Percentiles rank a stretch among this genome's conserved stretches.
Evolutionary conservation across 2,329 filamentous ascomycete genomes (phyloP).

Genomic region (Monosporascus sp.): DNA sequence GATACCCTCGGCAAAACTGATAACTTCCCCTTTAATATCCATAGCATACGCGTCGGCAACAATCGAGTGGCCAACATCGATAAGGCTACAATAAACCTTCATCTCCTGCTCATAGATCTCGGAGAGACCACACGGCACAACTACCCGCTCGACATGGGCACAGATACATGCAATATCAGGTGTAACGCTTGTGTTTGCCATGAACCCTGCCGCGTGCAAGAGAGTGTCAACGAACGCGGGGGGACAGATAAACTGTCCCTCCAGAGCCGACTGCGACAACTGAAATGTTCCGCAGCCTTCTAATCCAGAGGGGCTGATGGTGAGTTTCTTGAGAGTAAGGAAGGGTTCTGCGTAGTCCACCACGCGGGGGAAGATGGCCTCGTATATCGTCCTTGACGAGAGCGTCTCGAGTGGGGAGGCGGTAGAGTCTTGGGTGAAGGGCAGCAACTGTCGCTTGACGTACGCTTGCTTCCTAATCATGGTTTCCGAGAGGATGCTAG

Average conservation of each 20-base stretch:
- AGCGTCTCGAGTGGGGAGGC: conserved; percentile 12
- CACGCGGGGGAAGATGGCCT: conserved; percentile 26
- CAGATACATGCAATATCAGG: conserved; percentile 25
- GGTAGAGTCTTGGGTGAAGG: background rate
- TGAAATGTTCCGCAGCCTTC: conserved; percentile 9
- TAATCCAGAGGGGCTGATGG: conserved; percentile 16
- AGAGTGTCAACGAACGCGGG: conserved; percentile 25
- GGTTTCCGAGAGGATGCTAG: conserved; percentile 1
- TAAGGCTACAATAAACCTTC: conserved; percentile 22
- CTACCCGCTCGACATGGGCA: conserved; percentile 15
- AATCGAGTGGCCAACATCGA: conserved; percentile 18
- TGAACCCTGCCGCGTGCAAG: conserved; percentile 26
- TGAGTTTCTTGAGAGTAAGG: conserved; percentile 19
- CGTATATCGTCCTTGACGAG: conserved; percentile 20
- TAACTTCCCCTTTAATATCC: conserved; percentile 13
- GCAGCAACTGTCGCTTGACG: conserved; percentile 4
- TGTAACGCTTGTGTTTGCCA: conserved; percentile 22
- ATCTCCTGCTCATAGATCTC: conserved; percentile 12
- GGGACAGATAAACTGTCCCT: conserved; percentile 15
- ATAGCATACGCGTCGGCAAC: conserved; percentile 23
- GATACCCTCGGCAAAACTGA: conserved; percentile 20
- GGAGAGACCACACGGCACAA: conserved; percentile 8
- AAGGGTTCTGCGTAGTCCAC: conserved; percentile 21
- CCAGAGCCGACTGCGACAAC: background rate
- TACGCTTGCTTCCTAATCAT: conserved; percentile 4